Conservation (phyloP, 257 asterid species). For the Prunella vulgaris region DNA sequence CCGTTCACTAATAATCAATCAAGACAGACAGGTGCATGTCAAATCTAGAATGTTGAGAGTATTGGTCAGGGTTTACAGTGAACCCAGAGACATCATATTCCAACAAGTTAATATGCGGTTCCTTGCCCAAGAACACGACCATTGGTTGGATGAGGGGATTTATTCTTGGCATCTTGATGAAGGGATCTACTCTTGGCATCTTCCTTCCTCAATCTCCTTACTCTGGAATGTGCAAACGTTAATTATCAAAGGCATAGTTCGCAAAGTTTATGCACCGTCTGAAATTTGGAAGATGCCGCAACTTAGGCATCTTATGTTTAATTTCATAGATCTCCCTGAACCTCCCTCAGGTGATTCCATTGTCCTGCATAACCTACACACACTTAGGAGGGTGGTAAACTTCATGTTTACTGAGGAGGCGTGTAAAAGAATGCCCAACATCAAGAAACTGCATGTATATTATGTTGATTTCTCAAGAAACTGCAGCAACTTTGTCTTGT, state of each 20-base stretch:
- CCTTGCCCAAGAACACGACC: neutral
- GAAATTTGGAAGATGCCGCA: neutral
- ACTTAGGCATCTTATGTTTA: neutral
- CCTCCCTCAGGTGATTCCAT: neutral
- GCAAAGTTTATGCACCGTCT: neutral
- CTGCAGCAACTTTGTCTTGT: neutral
- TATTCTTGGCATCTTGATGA: too few species aligned
- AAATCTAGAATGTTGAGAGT: neutral
- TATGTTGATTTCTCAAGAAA: neutral
- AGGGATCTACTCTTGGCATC: too few species aligned
- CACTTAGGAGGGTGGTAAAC: neutral
- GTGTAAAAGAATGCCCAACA: neutral
- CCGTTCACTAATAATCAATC: neutral
- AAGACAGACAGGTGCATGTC: neutral
- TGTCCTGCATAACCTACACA: neutral
- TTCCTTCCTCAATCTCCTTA: neutral
- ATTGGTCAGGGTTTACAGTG: neutral
- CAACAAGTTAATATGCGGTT: neutral
- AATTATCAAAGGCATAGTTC: too few species aligned
- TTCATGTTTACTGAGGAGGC: neutral
- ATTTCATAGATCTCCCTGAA: neutral
- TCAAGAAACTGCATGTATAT: neutral
- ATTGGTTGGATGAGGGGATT: neutral
- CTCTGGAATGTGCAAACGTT: neutral
- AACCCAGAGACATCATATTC: too few species aligned